Base-by-base conservation (phyloP, 257 asterid genomes). In the Penstemon newberryi region DNA sequence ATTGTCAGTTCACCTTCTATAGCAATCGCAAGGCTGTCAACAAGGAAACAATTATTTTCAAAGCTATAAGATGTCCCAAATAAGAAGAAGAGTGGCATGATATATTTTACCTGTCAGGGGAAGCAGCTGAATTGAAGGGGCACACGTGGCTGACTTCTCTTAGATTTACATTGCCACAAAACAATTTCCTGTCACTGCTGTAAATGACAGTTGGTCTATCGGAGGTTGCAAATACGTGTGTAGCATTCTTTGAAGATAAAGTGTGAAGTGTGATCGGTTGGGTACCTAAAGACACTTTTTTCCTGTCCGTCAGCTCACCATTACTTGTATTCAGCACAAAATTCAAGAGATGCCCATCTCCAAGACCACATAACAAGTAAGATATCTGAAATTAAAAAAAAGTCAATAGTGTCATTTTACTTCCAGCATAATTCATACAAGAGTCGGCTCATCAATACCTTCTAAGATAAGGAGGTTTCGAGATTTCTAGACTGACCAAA, bases 1-100 rank as follows among this genome's bases (percentile, higher is more conserved):
- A 94, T 94, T 57, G 97, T 84, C 67, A 94, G 84, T 76, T 94
- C 96, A 8, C 96, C 99, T 87, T 94, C 96, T 74, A 86, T 94
- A 3, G 96, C 99, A 53, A 94, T 86, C 19, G 99, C 99, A 65
- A 94, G 96, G 82, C 99, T 91, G 95, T 77, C 41, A 70, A 67
- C 61, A 15, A 25, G 2, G 33, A 25, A 25, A 25, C 39, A 51
- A 69, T 66, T 10, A 70, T 55, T 47, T 52, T 38, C 33, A 25
- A 19, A 19, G n/a, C n/a, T n/a, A n/a, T n/a, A n/a, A 65, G 45
- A 1, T 15, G 36, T 49, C 25, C 33, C 33, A 25, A 25, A 25
- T 25, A 0, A 25, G 33, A 25, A 25, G 33, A 70, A 75, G 66
- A 73, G 54, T 12, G 25, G 37, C 33, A 69, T 54, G 15, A 55